These are phyloP conservation scores for Melastoma malabathricum DNA, from an alignment of 345 rosid genomes.

Conservation along the genomic window DNA sequence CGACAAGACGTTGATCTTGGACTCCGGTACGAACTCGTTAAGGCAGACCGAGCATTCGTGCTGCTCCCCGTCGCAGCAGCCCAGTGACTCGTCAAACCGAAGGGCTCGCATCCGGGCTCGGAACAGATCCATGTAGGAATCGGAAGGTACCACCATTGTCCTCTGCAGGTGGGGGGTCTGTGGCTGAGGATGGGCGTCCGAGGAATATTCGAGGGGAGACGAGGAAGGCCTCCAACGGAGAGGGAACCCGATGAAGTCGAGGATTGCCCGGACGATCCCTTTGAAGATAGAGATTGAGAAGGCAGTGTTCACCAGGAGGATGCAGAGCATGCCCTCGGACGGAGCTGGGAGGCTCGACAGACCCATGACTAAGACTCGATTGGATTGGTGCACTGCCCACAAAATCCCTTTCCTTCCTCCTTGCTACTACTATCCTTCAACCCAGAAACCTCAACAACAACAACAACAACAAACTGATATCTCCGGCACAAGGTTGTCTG, in stretches of 20 bases:
- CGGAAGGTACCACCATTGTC: slow-evolving; percentile 16
- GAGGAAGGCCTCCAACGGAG: slow-evolving; percentile 19
- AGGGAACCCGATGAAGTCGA: slow-evolving; percentile 47
- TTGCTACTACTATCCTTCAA: no score
- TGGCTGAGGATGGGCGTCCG: slow-evolving; percentile 13
- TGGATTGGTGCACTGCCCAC: background rate
- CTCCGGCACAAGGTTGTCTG: no score
- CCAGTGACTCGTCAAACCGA: slow-evolving; percentile 32
- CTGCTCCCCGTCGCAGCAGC: slow-evolving; percentile 1
- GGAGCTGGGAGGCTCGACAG: slow-evolving; percentile 79
- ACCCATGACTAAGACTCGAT: slow-evolving; percentile 40
- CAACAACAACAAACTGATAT: no score
- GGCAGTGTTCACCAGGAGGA: slow-evolving; percentile 77
- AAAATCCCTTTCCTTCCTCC: background rate
- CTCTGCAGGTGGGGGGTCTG: background rate
- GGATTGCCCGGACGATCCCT: slow-evolving; percentile 52
- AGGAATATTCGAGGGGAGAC: slow-evolving; percentile 21
- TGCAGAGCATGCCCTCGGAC: slow-evolving; percentile 75
- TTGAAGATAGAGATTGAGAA: slow-evolving; percentile 60
- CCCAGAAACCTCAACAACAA: no score
- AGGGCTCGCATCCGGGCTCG: slow-evolving; percentile 40
- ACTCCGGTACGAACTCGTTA: slow-evolving; percentile 10
- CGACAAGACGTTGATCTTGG: slow-evolving; percentile 10
- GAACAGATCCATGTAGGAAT: slow-evolving; percentile 51
- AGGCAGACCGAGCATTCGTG: slow-evolving; percentile 15